Conservation (phyloP, 306 rosid genomes). For the Vigna angularis region DNA sequence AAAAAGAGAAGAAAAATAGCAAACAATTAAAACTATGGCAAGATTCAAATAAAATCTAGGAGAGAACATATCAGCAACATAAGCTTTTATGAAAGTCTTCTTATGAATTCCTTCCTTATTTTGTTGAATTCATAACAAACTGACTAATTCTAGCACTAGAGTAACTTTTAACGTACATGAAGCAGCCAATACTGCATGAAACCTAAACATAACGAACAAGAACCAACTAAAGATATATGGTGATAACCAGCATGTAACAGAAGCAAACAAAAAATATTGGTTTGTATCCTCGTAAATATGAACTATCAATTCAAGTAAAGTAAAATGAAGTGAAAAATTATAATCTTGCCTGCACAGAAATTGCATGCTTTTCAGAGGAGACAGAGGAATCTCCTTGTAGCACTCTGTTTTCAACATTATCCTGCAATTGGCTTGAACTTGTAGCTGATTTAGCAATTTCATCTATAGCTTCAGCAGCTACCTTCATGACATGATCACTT, state of each 20-base stretch:
- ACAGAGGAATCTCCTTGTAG: conserved; percentile 56
- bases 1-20: too few relatives aligned
- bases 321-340: conserved; percentile 33
- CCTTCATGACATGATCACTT: conserved; percentile 43
- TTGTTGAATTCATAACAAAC: conserved; percentile 21
- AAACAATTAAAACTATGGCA: background rate
- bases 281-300: conserved; percentile 20
- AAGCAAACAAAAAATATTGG: conserved; percentile 19
- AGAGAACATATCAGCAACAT: conserved; percentile 22
- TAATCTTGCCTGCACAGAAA: conserved; percentile 70
- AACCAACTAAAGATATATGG: conserved; percentile 13
- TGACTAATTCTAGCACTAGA: background rate
- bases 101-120: conserved; percentile 7
- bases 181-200: conserved; percentile 13
- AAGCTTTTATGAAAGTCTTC: conserved; percentile 27
- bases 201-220: conserved; percentile 7
- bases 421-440: conserved; percentile 48
- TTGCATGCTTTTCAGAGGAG: conserved; percentile 60
- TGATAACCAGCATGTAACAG: conserved; percentile 10
- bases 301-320: conserved; percentile 14
- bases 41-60: background rate
- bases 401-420: conserved; percentile 40
- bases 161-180: conserved; percentile 20
- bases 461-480: conserved; percentile 44
- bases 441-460: conserved; percentile 50